phyloP scores from a whole-genome alignment of 2,329 filamentous ascomycete genomes.

The Torrubiellomyces zombiae region DNA sequence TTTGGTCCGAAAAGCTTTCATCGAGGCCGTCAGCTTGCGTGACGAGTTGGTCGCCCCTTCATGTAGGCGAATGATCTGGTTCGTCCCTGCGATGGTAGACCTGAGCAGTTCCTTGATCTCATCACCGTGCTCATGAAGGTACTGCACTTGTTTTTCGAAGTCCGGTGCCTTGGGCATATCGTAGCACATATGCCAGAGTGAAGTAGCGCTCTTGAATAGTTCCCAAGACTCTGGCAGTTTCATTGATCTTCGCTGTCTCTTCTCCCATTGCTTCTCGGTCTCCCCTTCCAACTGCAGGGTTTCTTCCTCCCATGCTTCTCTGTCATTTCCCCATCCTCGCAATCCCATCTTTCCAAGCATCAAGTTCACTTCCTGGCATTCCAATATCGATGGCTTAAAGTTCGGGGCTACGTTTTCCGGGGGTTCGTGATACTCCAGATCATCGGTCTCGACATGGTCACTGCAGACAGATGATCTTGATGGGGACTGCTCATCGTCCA shows the following conservation, averaged over 20 bases:
- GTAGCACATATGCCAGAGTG: neutral
- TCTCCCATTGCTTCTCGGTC: neutral
- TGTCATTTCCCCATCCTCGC: slow-evolving; percentile 1
- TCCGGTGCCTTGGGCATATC: slow-evolving; percentile 2
- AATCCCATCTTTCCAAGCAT: slow-evolving; percentile 2
- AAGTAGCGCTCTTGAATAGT: neutral
- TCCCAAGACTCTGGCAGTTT: neutral
- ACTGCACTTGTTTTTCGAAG: neutral
- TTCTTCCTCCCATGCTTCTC: slow-evolving; percentile 2
- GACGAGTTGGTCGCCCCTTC: too few species aligned
- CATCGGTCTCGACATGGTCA: too few species aligned
- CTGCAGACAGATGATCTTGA: too few species aligned
- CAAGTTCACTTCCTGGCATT: slow-evolving; percentile 1
- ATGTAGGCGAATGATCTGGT: too few species aligned
- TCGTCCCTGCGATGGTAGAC: neutral
- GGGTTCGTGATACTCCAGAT: too few species aligned
- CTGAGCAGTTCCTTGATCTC: neutral
- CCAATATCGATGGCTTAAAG: too few species aligned
- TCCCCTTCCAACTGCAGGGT: neutral
- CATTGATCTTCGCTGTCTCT: neutral
- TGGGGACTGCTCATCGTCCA: too few species aligned
- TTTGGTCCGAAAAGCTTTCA: too few species aligned
- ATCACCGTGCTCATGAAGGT: slow-evolving; percentile 1
- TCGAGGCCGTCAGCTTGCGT: too few species aligned
- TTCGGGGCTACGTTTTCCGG: too few species aligned